Evolutionary conservation across 768 basidiomycete genomes (phyloP), one percentile per base, ranked within the genome.

Genomic region (Hypholoma fasciculare): DNA sequence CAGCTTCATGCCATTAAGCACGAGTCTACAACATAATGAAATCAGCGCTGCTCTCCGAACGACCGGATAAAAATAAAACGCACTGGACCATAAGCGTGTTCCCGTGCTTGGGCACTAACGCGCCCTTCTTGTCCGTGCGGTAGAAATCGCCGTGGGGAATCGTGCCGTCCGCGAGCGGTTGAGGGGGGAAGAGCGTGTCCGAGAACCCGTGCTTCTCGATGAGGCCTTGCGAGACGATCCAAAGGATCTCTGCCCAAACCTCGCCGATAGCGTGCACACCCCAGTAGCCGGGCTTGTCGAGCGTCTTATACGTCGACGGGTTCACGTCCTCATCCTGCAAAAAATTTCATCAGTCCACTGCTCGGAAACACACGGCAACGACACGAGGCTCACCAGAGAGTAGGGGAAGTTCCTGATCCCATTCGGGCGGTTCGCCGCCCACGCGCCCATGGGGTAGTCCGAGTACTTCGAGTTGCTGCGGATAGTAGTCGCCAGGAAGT

Each of bases 201-300:
- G 83, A 79, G 80, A 84, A 96, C 0, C 93, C 94, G 69, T 97
- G 86, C 73, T 90, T 89, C 73, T 76, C 75, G 66, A 97, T 90
- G 36, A 98, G 74, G 20, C 78, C 73, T 66, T 94, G 84, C 17
- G 84, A 80, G 48, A 90, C 80, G 63, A 93, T 81, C 90, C 90
- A 94, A 53, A 94, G 87, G 23, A 93, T 88, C 77, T 94, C 75
- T 4, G 95, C 96, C 95, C 96, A 98, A 53, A 98, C 96, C 74
- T 96, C 94, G 44, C 94, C 94, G 60, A 95, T 88, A 19, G 90
- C 89, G 65, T 91, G 90, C 8, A 96, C 94, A 37, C 94, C 92
- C 88, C 92, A 96, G 79, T 96, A 96, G 16, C 92, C 92, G 2
- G 88, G 87, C 73, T 90, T 90, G 78, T 98, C 93, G 19, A 99